Conservation (phyloP, 208 protist genomes). For the Acanthamoeba lenticulata region DNA sequence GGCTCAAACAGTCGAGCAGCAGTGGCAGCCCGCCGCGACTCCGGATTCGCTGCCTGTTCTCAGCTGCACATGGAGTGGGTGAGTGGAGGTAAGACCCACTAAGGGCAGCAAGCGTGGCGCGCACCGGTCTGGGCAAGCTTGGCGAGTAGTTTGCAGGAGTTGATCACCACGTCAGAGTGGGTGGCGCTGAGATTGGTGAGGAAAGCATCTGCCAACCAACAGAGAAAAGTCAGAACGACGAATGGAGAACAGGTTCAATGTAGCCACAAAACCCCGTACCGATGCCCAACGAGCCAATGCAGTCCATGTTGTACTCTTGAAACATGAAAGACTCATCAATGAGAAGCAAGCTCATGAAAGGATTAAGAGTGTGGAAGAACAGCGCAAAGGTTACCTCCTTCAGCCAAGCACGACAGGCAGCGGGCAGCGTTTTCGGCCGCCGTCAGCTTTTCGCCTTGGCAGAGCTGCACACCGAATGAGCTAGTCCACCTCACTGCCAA, state of each 20-base stretch:
- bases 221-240: neutral
- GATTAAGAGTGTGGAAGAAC: neutral
- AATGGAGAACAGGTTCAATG: neutral
- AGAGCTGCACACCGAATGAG: neutral
- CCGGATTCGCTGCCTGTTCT: neutral
- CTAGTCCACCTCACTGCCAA: neutral
- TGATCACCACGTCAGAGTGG: constrained; percentile 52
- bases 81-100: too few relatives aligned
- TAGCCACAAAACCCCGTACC: too few relatives aligned
- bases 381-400: neutral
- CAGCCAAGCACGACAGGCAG: neutral
- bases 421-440: constrained; percentile 15
- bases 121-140: constrained; percentile 15
- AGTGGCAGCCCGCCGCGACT: neutral
- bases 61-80: neutral
- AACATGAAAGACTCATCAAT: neutral
- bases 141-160: constrained; percentile 31
- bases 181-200: constrained; percentile 2
- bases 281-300: constrained; percentile 10
- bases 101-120: too few relatives aligned
- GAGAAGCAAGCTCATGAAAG: neutral
- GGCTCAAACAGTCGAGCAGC: constrained; percentile 10
- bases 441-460: neutral
- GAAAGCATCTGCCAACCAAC: neutral
- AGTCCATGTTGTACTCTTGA: neutral